Percentiles rank a stretch among this genome's conserved stretches.
phyloP scores from a whole-genome alignment of 352 stramenopile species.

The Pythium dissimile region DNA sequence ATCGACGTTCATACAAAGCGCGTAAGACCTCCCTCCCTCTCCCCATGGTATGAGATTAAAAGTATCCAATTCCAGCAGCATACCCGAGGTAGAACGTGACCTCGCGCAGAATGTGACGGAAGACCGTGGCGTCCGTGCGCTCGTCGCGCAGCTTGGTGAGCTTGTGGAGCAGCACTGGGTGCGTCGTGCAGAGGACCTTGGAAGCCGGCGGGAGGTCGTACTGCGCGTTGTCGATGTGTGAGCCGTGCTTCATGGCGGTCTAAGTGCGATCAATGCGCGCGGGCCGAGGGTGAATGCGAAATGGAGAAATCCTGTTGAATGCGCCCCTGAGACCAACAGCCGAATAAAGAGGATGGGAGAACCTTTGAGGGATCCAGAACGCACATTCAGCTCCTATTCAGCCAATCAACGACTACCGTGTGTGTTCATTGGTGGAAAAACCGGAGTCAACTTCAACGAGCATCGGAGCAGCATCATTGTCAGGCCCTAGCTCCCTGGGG shows the following conservation, averaged over 20 bases:
- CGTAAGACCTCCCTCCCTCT: constrained; percentile 33
- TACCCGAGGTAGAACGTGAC: constrained; percentile 98
- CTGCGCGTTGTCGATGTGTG: constrained; percentile 60
- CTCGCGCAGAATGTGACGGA: constrained; percentile 95
- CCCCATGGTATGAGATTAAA: too few relatives aligned
- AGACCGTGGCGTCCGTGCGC: constrained; percentile 89
- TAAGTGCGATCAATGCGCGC: not conserved
- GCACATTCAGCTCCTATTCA: constrained; percentile 18
- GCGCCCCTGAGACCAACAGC: not conserved
- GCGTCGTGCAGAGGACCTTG: constrained; percentile 83
- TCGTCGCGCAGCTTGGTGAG: constrained; percentile 96
- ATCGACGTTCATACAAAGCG: too few relatives aligned
- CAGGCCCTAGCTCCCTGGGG: too few relatives aligned
- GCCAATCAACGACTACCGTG: constrained; percentile 9
- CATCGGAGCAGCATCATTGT: too few relatives aligned
- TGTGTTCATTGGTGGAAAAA: constrained; percentile 23
- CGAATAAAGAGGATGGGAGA: not conserved
- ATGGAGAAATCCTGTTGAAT: not conserved
- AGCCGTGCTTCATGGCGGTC: constrained; percentile 53
- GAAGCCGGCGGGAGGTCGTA: constrained; percentile 55
- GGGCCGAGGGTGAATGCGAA: constrained; percentile 12
- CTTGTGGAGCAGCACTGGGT: constrained; percentile 95
- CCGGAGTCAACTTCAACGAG: constrained; percentile 20
- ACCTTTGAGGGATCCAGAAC: constrained; percentile 22
- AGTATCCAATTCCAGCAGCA: too few relatives aligned